These are phyloP conservation scores for Neurospora intermedia DNA, from an alignment of 495 filamentous ascomycete genomes.

Conservation along the genomic window DNA sequence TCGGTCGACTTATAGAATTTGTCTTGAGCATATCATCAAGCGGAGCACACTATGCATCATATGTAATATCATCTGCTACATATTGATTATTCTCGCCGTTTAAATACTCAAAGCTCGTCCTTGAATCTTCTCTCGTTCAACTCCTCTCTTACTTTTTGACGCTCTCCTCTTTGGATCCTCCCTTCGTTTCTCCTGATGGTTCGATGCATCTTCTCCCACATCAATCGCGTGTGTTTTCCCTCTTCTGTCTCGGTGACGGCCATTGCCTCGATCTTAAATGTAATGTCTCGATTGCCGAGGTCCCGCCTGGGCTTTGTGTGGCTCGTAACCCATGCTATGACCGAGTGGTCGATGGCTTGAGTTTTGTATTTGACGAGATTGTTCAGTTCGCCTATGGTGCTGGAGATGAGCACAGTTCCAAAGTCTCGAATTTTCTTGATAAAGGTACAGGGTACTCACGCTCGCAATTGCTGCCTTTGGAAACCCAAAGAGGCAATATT, in stretches of 20 bases:
- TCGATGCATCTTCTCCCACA: constrained; percentile 26
- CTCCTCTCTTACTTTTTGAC: constrained; percentile 12
- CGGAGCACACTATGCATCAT: background rate
- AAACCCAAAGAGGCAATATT: constrained; percentile 23
- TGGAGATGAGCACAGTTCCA: background rate
- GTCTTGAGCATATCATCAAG: background rate
- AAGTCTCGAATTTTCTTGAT: background rate
- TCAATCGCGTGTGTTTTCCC: constrained; percentile 16
- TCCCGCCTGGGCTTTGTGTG: constrained; percentile 22
- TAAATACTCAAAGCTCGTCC: constrained; percentile 14
- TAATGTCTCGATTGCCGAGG: constrained; percentile 21
- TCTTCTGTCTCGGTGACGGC: constrained; percentile 21
- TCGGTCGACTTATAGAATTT: background rate
- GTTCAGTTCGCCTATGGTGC: constrained; percentile 13
- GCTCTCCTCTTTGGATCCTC: constrained; percentile 16
- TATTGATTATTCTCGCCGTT: background rate
- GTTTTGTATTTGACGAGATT: constrained; percentile 20
- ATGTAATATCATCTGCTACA: background rate
- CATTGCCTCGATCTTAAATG: constrained; percentile 23
- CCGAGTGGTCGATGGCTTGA: constrained; percentile 14
- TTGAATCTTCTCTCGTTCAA: constrained; percentile 11
- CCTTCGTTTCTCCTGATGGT: constrained; percentile 17
- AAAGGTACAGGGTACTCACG: constrained; percentile 12
- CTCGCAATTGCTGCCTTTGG: constrained; percentile 22
- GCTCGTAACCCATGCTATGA: constrained; percentile 22